Evolutionary conservation across 2,329 filamentous ascomycete genomes (phyloP).

Genomic region (Aspergillus ibericus): DNA sequence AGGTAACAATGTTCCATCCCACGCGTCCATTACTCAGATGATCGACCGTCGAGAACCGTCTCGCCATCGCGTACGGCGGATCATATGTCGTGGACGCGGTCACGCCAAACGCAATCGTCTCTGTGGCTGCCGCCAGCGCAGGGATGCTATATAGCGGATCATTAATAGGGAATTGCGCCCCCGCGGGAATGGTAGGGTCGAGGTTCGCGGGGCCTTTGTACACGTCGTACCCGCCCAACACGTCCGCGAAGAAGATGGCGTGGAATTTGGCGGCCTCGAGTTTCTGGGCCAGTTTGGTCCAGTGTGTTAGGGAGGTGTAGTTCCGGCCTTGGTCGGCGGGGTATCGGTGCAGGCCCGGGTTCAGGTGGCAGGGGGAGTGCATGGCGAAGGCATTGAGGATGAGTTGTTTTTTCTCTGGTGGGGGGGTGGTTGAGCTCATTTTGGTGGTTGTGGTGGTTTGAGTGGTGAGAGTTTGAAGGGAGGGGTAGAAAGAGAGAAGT

Average conservation of each 20-base stretch:
- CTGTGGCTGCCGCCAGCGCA: constrained; percentile 50
- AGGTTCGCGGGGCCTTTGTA: constrained; percentile 46
- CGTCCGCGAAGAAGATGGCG: constrained; percentile 54
- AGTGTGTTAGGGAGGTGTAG: constrained; percentile 48
- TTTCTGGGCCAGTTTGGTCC: constrained; percentile 50
- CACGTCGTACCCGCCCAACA: constrained; percentile 50
- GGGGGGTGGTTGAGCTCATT: neutral
- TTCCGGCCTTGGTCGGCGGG: constrained; percentile 37
- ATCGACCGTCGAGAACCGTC: constrained; percentile 56
- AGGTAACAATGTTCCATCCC: constrained; percentile 56
- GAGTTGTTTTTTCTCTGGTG: constrained; percentile 34
- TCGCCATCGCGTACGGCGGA: constrained; percentile 55
- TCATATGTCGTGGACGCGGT: constrained; percentile 59
- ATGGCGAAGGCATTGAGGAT: constrained; percentile 52
- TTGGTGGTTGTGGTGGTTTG: neutral
- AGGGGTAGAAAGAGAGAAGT: too few species aligned
- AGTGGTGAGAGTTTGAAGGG: neutral
- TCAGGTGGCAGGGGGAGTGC: constrained; percentile 49
- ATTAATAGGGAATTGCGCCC: constrained; percentile 47
- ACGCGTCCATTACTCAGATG: constrained; percentile 54
- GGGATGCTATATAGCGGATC: constrained; percentile 45
- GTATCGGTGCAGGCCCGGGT: constrained; percentile 44
- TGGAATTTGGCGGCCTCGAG: constrained; percentile 53
- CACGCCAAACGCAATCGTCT: constrained; percentile 51
- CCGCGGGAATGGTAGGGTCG: constrained; percentile 40